Evolutionary conservation across 169 alveolate genomes (phyloP).

Genomic region (Plasmodium fragile): DNA sequence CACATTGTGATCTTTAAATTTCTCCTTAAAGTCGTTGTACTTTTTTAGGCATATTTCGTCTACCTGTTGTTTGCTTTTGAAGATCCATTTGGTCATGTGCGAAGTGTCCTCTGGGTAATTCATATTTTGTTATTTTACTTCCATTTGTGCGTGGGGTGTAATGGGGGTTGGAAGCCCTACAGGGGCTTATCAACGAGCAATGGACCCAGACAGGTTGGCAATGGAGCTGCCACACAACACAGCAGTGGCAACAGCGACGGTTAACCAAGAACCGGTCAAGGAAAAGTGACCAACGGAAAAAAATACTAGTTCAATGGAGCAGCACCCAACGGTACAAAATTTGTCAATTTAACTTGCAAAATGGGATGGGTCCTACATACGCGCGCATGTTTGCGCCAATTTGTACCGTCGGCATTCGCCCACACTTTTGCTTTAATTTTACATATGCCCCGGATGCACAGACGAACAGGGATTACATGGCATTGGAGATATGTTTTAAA

Average conservation of each 20-base stretch:
- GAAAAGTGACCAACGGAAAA: not conserved
- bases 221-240: not conserved
- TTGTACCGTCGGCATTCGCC: not conserved
- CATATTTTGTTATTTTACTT: slow-evolving; percentile 35
- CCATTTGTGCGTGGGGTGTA: not conserved
- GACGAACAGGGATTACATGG: not conserved
- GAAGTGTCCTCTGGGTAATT: slow-evolving; percentile 71
- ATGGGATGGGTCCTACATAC: not conserved
- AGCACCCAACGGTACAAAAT: not conserved
- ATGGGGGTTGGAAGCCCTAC: not conserved
- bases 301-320: not conserved
- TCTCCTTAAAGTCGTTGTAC: slow-evolving; percentile 60
- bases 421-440: not conserved
- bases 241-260: not conserved
- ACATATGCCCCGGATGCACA: not conserved
- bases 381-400: not conserved
- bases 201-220: not conserved
- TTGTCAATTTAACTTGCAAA: not conserved
- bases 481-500: not conserved
- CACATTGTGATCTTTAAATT: slow-evolving; percentile 54
- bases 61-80: slow-evolving; percentile 51
- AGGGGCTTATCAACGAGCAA: not conserved
- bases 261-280: not conserved
- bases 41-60: slow-evolving; percentile 58
- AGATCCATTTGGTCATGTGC: slow-evolving; percentile 66